These are phyloP conservation scores for Blepharisma japonicum DNA, from an alignment of 73 alveolate genomes.

Conservation along the genomic window DNA sequence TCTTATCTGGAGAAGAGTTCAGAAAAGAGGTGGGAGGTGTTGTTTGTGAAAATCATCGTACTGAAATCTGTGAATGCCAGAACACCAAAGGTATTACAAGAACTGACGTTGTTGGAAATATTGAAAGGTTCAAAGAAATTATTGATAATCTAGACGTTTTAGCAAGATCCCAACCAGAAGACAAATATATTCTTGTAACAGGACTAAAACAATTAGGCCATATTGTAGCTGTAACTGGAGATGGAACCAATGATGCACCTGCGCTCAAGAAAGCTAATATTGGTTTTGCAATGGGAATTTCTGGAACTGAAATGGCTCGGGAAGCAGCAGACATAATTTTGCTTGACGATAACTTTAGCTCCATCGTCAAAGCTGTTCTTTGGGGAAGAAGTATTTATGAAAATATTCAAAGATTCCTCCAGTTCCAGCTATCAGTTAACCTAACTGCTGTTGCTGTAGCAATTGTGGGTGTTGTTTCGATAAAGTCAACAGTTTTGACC, in stretches of 20 bases:
- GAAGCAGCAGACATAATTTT: slow-evolving; percentile 94
- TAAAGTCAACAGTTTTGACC: slow-evolving; percentile 78
- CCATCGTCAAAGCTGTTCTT: slow-evolving; percentile 84
- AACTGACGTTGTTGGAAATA: slow-evolving; percentile 54
- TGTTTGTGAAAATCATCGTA: slow-evolving; percentile 49
- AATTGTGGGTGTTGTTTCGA: slow-evolving; percentile 77
- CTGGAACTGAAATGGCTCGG: slow-evolving; percentile 97
- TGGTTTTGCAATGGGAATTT: slow-evolving; percentile 95
- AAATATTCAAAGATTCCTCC: slow-evolving; percentile 76
- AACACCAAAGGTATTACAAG: not conserved
- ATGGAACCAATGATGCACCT: slow-evolving; percentile 98
- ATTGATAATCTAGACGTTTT: slow-evolving; percentile 66
- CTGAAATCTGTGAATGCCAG: slow-evolving; percentile 18
- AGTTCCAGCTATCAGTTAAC: slow-evolving; percentile 91
- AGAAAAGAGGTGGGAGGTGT: slow-evolving; percentile 66
- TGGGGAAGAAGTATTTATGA: slow-evolving; percentile 92
- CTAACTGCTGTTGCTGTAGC: slow-evolving; percentile 77
- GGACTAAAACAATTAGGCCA: slow-evolving; percentile 90
- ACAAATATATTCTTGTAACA: slow-evolving; percentile 89
- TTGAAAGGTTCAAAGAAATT: slow-evolving; percentile 46
- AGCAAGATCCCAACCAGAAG: slow-evolving; percentile 97
- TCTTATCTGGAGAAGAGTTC: slow-evolving; percentile 62
- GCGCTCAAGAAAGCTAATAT: slow-evolving; percentile 95
- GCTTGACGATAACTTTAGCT: slow-evolving; percentile 92
- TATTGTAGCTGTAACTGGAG: slow-evolving; percentile 99